Percentiles rank a stretch among this genome's conserved stretches.
Evolutionary conservation across 1,284 basidiomycete species (phyloP).

Genomic region (Schizophyllum amplum): DNA sequence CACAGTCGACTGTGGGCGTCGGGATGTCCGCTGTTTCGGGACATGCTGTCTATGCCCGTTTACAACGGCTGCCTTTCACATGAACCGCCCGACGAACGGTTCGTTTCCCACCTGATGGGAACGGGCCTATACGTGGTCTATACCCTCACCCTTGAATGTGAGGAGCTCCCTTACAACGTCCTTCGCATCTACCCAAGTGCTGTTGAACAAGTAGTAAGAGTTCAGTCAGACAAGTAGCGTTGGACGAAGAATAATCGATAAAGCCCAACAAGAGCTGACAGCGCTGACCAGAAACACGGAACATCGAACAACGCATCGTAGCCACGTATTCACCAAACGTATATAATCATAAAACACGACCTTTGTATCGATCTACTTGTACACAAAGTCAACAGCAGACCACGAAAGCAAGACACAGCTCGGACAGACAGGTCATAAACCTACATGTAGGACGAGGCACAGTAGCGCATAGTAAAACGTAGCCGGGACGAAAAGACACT

Average conservation of each 20-base stretch:
- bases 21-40: not conserved
- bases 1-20: not conserved
- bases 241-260: too few relatives aligned
- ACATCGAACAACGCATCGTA: too few relatives aligned
- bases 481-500: not conserved
- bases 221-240: too few relatives aligned
- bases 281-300: too few relatives aligned
- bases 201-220: too few relatives aligned
- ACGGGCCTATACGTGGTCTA: too few relatives aligned
- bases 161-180: too few relatives aligned
- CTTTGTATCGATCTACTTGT: not conserved
- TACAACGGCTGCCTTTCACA: not conserved
- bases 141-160: too few relatives aligned
- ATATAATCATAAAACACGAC: not conserved
- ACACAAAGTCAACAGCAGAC: not conserved
- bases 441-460: not conserved
- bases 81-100: not conserved
- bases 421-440: not conserved
- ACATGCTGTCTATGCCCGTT: not conserved
- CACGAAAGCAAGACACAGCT: not conserved
- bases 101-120: too few relatives aligned
- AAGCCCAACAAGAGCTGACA: too few relatives aligned
- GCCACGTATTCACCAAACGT: too few relatives aligned
- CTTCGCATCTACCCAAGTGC: too few relatives aligned
- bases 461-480: not conserved